Conservation (phyloP, 2,329 filamentous ascomycete genomes). For the Verticillium nonalfalfae region DNA sequence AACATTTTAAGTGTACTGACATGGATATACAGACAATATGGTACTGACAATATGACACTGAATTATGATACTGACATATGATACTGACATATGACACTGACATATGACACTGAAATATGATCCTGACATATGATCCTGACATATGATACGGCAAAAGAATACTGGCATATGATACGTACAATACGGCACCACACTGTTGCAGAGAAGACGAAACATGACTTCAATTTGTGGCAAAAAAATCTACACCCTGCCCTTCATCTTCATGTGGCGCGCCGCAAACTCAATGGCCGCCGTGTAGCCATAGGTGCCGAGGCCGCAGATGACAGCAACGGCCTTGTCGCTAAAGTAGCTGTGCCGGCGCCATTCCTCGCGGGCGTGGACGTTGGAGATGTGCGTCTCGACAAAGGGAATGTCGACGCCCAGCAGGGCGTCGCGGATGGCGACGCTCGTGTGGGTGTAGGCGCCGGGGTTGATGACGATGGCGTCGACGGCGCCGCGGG, state of each 20-base stretch:
- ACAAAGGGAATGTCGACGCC: slow-evolving; percentile 68
- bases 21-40: no score
- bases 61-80: no score
- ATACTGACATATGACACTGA: no score
- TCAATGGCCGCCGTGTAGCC: slow-evolving; percentile 58
- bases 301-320: slow-evolving; percentile 61
- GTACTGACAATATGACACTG: no score
- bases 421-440: slow-evolving; percentile 65
- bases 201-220: no score
- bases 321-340: slow-evolving; percentile 69
- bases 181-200: no score
- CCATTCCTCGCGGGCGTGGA: slow-evolving; percentile 66
- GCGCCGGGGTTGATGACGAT: slow-evolving; percentile 73
- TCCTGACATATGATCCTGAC: no score
- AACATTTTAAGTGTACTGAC: no score
- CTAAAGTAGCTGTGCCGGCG: slow-evolving; percentile 65
- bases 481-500: slow-evolving; percentile 50
- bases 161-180: no score
- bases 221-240: no score
- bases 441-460: slow-evolving; percentile 71
- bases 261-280: slow-evolving; percentile 40
- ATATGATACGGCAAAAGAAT: no score
- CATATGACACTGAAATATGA: no score
- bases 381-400: slow-evolving; percentile 71
- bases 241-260: slow-evolving; percentile 21